Conservation (phyloP, 352 stramenopile species). For the Nothophytophthora sp. region DNA sequence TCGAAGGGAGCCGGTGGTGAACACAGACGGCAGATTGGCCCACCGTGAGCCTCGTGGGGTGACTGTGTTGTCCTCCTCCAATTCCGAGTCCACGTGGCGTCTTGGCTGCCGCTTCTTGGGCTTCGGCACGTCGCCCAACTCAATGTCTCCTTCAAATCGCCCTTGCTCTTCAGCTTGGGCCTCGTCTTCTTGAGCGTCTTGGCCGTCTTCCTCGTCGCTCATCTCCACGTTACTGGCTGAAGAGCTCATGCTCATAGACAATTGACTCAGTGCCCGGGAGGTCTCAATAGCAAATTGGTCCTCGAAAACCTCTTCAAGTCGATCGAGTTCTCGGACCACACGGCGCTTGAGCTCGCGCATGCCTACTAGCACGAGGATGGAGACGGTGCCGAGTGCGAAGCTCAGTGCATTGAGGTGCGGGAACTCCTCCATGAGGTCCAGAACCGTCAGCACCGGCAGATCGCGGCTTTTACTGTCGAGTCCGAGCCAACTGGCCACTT, state of each 20-base stretch:
- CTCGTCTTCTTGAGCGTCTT: constrained; percentile 20
- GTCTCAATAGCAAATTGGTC: constrained; percentile 51
- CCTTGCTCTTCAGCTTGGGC: too few species aligned
- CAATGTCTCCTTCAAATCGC: constrained; percentile 12
- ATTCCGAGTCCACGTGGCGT: background rate
- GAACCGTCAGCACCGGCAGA: constrained; percentile 54
- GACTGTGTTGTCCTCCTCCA: constrained; percentile 17
- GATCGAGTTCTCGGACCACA: constrained; percentile 39
- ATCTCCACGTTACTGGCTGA: constrained; percentile 16
- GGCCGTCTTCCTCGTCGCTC: constrained; percentile 20
- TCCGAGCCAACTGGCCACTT: constrained; percentile 59
- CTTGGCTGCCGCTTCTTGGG: constrained; percentile 23
- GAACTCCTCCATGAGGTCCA: constrained; percentile 52
- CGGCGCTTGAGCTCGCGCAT: constrained; percentile 38
- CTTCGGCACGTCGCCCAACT: constrained; percentile 12
- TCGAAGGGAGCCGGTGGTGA: constrained; percentile 36
- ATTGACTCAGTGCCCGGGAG: constrained; percentile 28
- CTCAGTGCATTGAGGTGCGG: constrained; percentile 54
- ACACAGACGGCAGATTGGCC: constrained; percentile 33
- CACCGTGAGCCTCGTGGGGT: constrained; percentile 35
- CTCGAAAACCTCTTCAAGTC: constrained; percentile 38
- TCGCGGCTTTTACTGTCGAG: constrained; percentile 47
- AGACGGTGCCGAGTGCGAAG: constrained; percentile 47
- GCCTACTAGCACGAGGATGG: constrained; percentile 45
- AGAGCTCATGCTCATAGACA: constrained; percentile 26